phyloP scores from a whole-genome alignment of 306 rosid species.

The Heteromeles arbutifolia region DNA sequence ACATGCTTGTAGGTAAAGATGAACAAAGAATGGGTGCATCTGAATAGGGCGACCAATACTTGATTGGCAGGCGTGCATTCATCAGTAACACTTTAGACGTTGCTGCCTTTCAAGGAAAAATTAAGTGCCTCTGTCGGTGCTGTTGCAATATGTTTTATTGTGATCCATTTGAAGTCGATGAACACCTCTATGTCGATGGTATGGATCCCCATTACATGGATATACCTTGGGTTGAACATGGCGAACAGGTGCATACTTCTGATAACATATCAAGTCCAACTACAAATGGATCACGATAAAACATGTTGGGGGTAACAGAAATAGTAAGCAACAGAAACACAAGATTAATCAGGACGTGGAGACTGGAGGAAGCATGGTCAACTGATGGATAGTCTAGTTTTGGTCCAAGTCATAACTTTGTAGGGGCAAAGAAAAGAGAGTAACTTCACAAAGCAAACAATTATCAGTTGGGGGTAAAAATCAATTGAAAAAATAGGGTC shows the following conservation, averaged over 20 bases:
- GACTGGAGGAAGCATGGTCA: not conserved
- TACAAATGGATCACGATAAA: no score
- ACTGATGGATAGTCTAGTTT: not conserved
- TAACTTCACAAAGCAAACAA: no score
- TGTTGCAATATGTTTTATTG: not conserved
- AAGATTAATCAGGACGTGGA: not conserved
- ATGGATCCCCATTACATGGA: not conserved
- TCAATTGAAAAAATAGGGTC: no score
- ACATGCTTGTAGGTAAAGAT: not conserved
- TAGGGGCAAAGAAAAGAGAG: not conserved
- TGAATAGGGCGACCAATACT: not conserved
- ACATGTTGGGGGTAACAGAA: no score
- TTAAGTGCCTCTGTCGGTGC: not conserved
- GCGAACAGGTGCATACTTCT: not conserved
- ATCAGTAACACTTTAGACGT: not conserved
- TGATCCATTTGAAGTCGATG: not conserved
- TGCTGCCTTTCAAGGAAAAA: not conserved
- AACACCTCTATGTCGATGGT: not conserved
- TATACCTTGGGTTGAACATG: not conserved
- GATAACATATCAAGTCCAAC: not conserved
- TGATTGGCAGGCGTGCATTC: not conserved
- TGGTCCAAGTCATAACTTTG: not conserved
- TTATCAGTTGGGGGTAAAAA: not conserved
- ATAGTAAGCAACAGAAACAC: constrained; percentile 14
- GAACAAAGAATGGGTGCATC: not conserved